Conservation (phyloP, 2,329 filamentous ascomycete genomes). For the Boeremia lycopersici region DNA sequence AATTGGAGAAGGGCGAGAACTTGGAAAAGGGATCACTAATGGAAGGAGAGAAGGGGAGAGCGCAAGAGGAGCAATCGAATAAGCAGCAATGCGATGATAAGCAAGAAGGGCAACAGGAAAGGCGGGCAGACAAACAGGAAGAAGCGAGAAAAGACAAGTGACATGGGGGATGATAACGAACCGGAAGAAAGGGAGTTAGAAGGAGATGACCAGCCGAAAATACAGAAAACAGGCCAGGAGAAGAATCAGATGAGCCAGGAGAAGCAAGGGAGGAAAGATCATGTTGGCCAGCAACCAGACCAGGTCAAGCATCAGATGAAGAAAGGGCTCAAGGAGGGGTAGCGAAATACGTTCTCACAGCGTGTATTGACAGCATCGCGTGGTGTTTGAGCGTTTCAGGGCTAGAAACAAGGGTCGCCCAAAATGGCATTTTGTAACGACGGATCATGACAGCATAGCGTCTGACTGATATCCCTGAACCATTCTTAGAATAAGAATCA, state of each 20-base stretch:
- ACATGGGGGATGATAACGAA: neutral
- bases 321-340: neutral
- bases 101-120: neutral
- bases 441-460: neutral
- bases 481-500: neutral
- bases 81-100: neutral
- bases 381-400: neutral
- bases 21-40: neutral
- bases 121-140: neutral
- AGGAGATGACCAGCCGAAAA: neutral
- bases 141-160: neutral
- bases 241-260: neutral
- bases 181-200: neutral
- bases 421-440: neutral
- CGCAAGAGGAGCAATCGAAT: neutral
- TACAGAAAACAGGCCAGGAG: neutral
- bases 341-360: neutral
- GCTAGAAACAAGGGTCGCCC: neutral
- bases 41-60: neutral
- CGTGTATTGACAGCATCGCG: constrained; percentile 1
- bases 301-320: neutral
- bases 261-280: neutral
- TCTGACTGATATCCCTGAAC: constrained; percentile 4
- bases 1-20: neutral
- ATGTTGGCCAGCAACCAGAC: neutral